Base-by-base conservation (phyloP, 768 basidiomycete genomes). In the Lactarius hatsudake region DNA sequence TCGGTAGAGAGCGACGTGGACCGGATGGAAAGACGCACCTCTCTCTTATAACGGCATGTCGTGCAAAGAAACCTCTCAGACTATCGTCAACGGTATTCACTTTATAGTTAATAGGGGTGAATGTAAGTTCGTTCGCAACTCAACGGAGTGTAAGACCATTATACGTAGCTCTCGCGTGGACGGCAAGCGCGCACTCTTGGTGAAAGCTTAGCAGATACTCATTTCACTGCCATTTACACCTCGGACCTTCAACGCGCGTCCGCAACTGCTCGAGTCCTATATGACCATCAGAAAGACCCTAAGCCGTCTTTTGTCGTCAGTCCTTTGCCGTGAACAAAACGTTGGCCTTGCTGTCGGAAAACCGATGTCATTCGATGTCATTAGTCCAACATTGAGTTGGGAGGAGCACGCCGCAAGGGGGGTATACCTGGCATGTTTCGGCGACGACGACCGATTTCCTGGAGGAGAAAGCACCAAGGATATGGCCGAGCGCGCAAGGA, bases 311-410 rank as follows among this genome's bases (percentile, higher is more conserved):
- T 89, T 45, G 78, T 76, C 81, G 17, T 84, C 85, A 5, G 75
- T 75, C 13, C 78, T 85, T 57, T 78, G 91, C 2, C 82, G 86
- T 51, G 91, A 93, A 74, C 89, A 89, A 74, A 72, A 82, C 72
- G 91, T 87, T 66, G 91, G 91, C 34, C 74, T 80, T 6, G 90
- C 85, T 0, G 91, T 93, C 74, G 90, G 91, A 6, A 79, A 83
- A 36, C 73, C 82, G 2, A 86, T 83, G 76, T 71, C 75, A 1
- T 77, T 78, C 65, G 42, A 60, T 12, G 61, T 59, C 3, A 38
- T 38, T 38, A 38, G 36, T 8, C 71, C 68, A 1, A 61, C 61
- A n/a, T 48, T 75, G 15, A 59, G 73, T 8, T 62, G 74, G 57
- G 76, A 79, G 18, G 82, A 85, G 18, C 85, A 88, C 71, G 81